Conservation (phyloP, 495 filamentous ascomycete species). For the Acidomyces sp. region DNA sequence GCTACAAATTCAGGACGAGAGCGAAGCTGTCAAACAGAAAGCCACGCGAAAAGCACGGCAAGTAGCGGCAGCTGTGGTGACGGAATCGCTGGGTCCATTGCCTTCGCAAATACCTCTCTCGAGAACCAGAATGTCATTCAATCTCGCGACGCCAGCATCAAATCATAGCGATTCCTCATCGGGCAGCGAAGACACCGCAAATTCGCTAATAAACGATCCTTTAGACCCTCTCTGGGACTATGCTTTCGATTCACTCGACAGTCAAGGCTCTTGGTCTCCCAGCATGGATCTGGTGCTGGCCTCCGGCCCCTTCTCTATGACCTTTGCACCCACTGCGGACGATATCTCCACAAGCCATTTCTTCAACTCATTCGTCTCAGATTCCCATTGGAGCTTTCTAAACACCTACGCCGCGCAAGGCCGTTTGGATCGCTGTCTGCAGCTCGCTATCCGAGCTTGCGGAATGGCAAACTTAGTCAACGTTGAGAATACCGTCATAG, state of each 20-base stretch:
- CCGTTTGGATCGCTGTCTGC: slow-evolving; percentile 9
- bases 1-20: slow-evolving; percentile 21
- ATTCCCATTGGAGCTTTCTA: slow-evolving; percentile 11
- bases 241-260: not conserved
- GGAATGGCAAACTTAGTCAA: slow-evolving; percentile 17
- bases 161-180: slow-evolving; percentile 2
- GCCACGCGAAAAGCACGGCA: slow-evolving; percentile 4
- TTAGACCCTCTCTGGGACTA: not conserved
- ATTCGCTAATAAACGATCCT: not conserved
- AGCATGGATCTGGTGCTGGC: not conserved
- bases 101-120: not conserved
- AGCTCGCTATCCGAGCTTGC: slow-evolving; percentile 16
- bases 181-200: slow-evolving; percentile 3
- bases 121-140: not conserved
- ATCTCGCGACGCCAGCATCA: slow-evolving; percentile 3
- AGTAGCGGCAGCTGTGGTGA: not conserved
- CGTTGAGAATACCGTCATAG: slow-evolving; percentile 3
- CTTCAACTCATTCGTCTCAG: slow-evolving; percentile 16
- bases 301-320: not conserved
- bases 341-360: slow-evolving; percentile 14
- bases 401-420: not conserved
- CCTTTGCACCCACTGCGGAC: slow-evolving; percentile 1
- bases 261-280: not conserved
- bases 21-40: slow-evolving; percentile 12
- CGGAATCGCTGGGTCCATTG: not conserved